Conservation (phyloP, 2,329 filamentous ascomycete genomes). For the Xylariaceae sp. region DNA sequence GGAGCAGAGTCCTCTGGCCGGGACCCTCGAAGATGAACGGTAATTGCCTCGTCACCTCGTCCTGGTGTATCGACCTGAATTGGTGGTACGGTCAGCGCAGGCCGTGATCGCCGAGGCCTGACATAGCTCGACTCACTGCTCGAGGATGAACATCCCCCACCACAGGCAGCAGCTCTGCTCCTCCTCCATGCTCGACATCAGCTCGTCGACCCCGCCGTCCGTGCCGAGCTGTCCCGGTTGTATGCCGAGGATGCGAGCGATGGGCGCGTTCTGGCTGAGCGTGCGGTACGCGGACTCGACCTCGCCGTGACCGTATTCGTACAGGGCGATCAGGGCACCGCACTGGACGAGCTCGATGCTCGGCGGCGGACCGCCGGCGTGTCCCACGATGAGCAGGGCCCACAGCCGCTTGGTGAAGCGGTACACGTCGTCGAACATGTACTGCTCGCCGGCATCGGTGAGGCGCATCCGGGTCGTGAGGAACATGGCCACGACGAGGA, state of each 20-base stretch:
- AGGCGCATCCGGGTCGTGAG: slow-evolving; percentile 32
- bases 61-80: slow-evolving; percentile 24
- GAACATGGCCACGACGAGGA: slow-evolving; percentile 36
- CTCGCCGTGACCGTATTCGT: slow-evolving; percentile 38
- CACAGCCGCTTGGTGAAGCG: slow-evolving; percentile 31
- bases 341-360: slow-evolving; percentile 34
- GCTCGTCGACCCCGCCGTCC: slow-evolving; percentile 8
- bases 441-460: slow-evolving; percentile 26
- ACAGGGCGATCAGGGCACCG: slow-evolving; percentile 32
- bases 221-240: slow-evolving; percentile 26
- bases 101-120: no score
- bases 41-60: slow-evolving; percentile 19
- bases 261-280: slow-evolving; percentile 32
- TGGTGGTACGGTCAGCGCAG: no score
- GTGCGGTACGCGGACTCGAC: slow-evolving; percentile 34
- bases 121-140: slow-evolving; percentile 34
- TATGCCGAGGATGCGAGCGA: slow-evolving; percentile 28
- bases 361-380: slow-evolving; percentile 23
- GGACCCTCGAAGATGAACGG: slow-evolving; percentile 26
- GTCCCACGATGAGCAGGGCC: slow-evolving; percentile 26
- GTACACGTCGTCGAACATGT: slow-evolving; percentile 34
- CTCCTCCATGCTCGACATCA: slow-evolving; percentile 17
- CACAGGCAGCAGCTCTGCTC: slow-evolving; percentile 34
- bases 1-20: slow-evolving; percentile 19
- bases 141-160: slow-evolving; percentile 37